Conservation (phyloP, 2,329 filamentous ascomycete genomes). For the Alternaria sp. region DNA sequence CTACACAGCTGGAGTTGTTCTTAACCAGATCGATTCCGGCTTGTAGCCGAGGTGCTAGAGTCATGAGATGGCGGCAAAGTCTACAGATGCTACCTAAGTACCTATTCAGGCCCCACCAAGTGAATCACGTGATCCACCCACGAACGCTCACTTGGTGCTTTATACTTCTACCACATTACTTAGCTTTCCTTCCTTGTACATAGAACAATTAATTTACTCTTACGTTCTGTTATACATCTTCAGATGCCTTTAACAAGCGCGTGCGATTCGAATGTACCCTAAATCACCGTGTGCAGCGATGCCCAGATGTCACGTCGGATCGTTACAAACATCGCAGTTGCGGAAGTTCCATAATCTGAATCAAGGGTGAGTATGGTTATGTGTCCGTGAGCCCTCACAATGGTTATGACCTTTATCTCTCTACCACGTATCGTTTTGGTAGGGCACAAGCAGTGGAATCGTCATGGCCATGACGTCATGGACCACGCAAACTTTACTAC, state of each 20-base stretch:
- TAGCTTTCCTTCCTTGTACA: not conserved
- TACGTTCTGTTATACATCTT: not conserved
- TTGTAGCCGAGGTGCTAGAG: slow-evolving; percentile 16
- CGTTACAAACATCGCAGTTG: not conserved
- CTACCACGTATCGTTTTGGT: not conserved
- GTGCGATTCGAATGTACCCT: no score
- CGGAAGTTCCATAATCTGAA: not conserved
- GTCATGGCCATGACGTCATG: not conserved
- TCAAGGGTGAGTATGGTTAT: not conserved
- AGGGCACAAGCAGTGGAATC: not conserved
- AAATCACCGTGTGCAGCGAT: not conserved
- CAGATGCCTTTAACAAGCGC: not conserved
- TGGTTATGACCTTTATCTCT: not conserved
- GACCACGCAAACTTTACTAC: not conserved
- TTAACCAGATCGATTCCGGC: slow-evolving; percentile 47
- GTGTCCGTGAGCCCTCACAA: not conserved
- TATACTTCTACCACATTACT: not conserved
- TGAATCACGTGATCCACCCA: not conserved
- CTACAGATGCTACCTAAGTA: not conserved
- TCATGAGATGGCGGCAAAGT: not conserved
- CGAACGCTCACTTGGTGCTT: not conserved
- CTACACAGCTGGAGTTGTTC: slow-evolving; percentile 32
- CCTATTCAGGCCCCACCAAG: no score
- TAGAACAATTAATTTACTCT: not conserved
- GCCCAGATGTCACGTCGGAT: not conserved